Percentiles rank a stretch among this genome's conserved stretches.
Evolutionary conservation across 345 rosid species (phyloP).

Genomic region (Excoecaria agallocha): DNA sequence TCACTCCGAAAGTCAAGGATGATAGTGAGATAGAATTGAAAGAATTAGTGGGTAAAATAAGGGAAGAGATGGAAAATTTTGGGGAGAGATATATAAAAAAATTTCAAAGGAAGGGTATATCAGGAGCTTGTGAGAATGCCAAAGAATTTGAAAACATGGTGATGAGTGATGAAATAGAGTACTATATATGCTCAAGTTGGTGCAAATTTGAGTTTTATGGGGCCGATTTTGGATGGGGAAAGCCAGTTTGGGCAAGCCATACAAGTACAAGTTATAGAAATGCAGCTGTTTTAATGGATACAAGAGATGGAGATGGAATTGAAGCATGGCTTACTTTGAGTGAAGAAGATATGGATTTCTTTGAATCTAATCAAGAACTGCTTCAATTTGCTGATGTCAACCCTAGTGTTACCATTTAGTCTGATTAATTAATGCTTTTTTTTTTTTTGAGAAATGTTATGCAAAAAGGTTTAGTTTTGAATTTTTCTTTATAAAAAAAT

Average conservation of each 20-base stretch:
- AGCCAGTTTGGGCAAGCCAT: conserved; percentile 7
- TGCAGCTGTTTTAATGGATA: not conserved
- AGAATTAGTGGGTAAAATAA: not conserved
- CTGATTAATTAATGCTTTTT: too few relatives aligned
- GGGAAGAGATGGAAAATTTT: conserved; percentile 12
- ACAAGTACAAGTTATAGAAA: not conserved
- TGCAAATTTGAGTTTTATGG: conserved; percentile 4
- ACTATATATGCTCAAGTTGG: conserved; percentile 16
- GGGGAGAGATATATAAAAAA: conserved; percentile 2
- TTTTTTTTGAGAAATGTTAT: too few relatives aligned
- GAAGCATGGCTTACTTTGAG: conserved; percentile 13
- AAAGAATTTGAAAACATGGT: not conserved
- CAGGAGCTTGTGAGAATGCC: not conserved
- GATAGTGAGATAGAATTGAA: not conserved
- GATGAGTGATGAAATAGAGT: not conserved
- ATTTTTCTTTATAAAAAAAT: too few relatives aligned
- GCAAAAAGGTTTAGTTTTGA: too few relatives aligned
- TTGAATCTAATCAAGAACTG: conserved; percentile 10
- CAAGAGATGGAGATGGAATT: conserved; percentile 19
- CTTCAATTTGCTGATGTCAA: conserved; percentile 16
- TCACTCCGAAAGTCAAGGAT: not conserved
- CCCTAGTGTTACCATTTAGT: not conserved
- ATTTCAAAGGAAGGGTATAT: not conserved
- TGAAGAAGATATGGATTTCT: conserved; percentile 9
- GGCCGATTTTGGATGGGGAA: conserved; percentile 23